Evolutionary conservation across 1,139 yeast species (phyloP).

Genomic region (Debaryomycetaceae sp.): DNA sequence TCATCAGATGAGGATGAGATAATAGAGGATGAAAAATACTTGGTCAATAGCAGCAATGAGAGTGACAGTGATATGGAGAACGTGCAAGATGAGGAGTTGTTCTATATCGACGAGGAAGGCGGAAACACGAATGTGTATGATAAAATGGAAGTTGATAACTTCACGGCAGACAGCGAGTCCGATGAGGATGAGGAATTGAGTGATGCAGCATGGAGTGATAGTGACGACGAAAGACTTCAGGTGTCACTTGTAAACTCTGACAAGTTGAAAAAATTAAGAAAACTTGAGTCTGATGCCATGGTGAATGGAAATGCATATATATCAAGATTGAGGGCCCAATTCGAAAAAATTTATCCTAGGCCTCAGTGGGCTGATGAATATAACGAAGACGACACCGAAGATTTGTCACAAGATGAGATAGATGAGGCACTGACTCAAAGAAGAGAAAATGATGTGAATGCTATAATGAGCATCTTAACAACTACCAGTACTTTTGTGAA

Average conservation of each 20-base stretch:
- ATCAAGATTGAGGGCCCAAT: constrained; percentile 73
- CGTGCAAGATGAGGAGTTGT: constrained; percentile 58
- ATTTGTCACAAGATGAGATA: constrained; percentile 26
- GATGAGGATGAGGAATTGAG: constrained; percentile 29
- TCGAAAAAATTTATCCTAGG: constrained; percentile 80
- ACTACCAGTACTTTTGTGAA: constrained; percentile 56
- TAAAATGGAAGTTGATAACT: constrained; percentile 39
- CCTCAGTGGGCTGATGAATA: constrained; percentile 77
- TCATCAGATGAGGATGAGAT: constrained; percentile 41
- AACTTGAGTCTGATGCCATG: constrained; percentile 53
- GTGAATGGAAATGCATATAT: constrained; percentile 69
- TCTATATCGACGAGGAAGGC: constrained; percentile 59
- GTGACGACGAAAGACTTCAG: constrained; percentile 77
- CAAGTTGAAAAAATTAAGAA: constrained; percentile 69
- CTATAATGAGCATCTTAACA: constrained; percentile 58
- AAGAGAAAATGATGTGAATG: constrained; percentile 44
- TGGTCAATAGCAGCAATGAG: constrained; percentile 11
- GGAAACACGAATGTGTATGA: constrained; percentile 26
- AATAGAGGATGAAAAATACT: constrained; percentile 10
- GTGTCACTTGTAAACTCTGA: constrained; percentile 61
- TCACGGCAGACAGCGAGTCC: constrained; percentile 24
- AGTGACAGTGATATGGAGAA: constrained; percentile 26
- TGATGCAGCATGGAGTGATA: constrained; percentile 79
- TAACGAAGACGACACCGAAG: constrained; percentile 31
- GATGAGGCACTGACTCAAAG: constrained; percentile 20